These are phyloP conservation scores for Wickerhamiella lipophila DNA, from an alignment of 805 yeast species.

Conservation along the genomic window DNA sequence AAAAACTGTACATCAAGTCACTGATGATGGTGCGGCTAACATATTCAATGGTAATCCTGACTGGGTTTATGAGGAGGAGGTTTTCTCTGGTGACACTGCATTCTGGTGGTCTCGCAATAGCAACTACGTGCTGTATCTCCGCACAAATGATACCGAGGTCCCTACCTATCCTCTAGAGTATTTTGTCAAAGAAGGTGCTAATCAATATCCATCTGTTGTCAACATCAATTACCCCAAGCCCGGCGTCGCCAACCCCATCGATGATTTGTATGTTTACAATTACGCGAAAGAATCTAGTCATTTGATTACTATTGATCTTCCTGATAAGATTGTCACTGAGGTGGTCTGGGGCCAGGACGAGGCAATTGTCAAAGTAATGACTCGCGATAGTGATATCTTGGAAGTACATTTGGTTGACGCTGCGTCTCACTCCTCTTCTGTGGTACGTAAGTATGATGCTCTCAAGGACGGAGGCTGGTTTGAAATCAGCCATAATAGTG, in stretches of 20 bases:
- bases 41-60: conserved; percentile 83
- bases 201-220: conserved; percentile 48
- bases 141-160: conserved; percentile 62
- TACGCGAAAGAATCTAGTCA: conserved; percentile 23
- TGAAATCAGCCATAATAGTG: conserved; percentile 56
- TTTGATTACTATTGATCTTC: conserved; percentile 12
- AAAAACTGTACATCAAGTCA: conserved; percentile 35
- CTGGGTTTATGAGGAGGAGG: conserved; percentile 93
- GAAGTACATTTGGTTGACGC: conserved; percentile 46
- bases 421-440: conserved; percentile 17
- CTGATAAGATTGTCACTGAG: conserved; percentile 48
- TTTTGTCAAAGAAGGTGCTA: conserved; percentile 31
- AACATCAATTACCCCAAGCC: conserved; percentile 73
- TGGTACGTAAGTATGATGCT: conserved; percentile 38
- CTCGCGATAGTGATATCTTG: conserved; percentile 54
- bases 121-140: conserved; percentile 46
- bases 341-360: conserved; percentile 51
- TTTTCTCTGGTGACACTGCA: conserved; percentile 53
- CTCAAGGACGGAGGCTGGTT: conserved; percentile 53
- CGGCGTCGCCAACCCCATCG: conserved; percentile 62
- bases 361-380: conserved; percentile 44
- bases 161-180: conserved; percentile 64
- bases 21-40: conserved; percentile 56
- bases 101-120: conserved; percentile 84
- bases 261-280: conserved; percentile 40